Base-by-base conservation (phyloP, 2,329 filamentous ascomycete species). In the Aspergillus luchuensis region DNA sequence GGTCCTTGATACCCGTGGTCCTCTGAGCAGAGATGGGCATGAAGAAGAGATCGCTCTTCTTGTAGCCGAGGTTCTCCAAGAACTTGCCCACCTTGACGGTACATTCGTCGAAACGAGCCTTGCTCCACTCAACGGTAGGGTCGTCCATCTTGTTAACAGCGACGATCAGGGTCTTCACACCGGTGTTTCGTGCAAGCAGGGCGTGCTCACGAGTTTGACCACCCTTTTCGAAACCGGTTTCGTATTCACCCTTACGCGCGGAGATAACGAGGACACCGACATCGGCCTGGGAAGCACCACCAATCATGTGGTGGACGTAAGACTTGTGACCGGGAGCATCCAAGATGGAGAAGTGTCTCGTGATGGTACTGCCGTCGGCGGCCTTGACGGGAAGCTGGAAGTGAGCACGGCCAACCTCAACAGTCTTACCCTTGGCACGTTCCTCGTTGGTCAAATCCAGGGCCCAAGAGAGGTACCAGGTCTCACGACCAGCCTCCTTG, bases 81-180 rank as follows among this genome's bases (percentile, higher is more conserved):
- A 97, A 98, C 67, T 89, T 85, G 15, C 87, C 79, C 53, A 99
- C 87, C 82, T 98, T 99, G 67, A 88, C 88, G 3, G 88, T 93
- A 78, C 95, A 99, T 80, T 99, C 95, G 72, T 91, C 89, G 82
- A 92, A 99, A 59, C 95, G 89, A 43, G 91, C 91, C 70, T 97
- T 87, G 57, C 91, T 95, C 96, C 96, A 99, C 73, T 97, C 87
- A 55, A 99, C 96, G 2, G 95, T 99, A 10, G 89, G 83, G 75
- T 99, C 95, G 74, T 99, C 95, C 96, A 99, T 99, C 85, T 99
- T 99, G 87, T 99, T 99, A 75, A 97, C 93, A 56, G 86, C 95
- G 30, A 99, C 89, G 49, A 98, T 84, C 58, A 99, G 85, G 81
- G 97, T 97, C 84, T 96, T 96, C 62, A 99, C 95, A 79, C 95